Percentiles rank a stretch among this genome's conserved stretches.
Conservation (phyloP, 2,329 filamentous ascomycete genomes). For the Cladosporium colombiae region DNA sequence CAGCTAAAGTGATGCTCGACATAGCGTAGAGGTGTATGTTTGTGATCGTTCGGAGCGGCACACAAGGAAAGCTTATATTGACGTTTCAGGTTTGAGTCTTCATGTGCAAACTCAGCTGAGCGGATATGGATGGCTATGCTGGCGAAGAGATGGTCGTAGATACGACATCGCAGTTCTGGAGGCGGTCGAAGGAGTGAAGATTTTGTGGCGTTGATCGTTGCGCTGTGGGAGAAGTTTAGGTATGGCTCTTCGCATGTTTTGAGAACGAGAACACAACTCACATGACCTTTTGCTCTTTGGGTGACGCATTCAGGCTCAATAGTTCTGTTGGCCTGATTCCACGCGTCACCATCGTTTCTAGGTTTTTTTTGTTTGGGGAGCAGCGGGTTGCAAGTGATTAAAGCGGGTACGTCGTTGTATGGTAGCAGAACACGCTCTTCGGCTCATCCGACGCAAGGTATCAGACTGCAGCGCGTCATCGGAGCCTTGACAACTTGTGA, state of each 20-base stretch:
- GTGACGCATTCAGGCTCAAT: background rate
- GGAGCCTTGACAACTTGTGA: background rate
- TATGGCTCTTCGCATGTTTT: background rate
- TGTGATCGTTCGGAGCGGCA: background rate
- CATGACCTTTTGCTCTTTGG: background rate
- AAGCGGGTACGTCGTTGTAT: background rate
- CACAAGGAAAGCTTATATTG: background rate
- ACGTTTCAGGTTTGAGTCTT: no score
- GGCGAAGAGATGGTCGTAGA: background rate
- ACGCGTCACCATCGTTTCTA: background rate
- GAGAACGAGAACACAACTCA: background rate
- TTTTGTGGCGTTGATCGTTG: background rate
- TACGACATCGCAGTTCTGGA: background rate
- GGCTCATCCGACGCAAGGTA: background rate
- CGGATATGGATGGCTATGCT: background rate
- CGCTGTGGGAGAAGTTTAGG: background rate
- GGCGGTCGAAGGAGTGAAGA: background rate
- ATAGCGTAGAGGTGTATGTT: background rate
- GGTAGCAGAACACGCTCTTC: background rate
- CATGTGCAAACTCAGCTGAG: no score
- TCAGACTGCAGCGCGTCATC: background rate
- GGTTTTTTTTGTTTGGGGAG: background rate
- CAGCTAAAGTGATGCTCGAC: background rate
- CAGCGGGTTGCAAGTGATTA: background rate
- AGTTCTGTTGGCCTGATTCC: background rate